These are phyloP conservation scores for Sinapis alba DNA, from an alignment of 441 rosid species.

Conservation along the genomic window DNA sequence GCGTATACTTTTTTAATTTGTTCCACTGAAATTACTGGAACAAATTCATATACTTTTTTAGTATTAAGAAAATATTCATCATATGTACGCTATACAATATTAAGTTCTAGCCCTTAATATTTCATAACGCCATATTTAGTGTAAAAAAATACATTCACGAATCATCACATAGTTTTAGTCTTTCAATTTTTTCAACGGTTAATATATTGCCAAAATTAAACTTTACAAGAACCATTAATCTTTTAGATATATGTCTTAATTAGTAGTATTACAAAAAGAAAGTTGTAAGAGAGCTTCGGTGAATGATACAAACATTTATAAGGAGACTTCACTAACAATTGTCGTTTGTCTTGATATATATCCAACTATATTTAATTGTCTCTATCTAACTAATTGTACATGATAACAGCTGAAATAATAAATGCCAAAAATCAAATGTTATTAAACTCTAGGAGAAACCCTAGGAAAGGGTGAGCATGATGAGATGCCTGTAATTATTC, in stretches of 20 bases:
- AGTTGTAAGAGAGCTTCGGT: not conserved
- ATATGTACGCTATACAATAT: not conserved
- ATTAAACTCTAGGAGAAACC: constrained; percentile 18
- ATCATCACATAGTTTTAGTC: not conserved
- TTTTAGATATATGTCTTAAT: not conserved
- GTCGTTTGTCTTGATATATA: not conserved
- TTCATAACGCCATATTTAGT: not conserved
- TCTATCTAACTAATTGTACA: not conserved
- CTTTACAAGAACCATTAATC: not conserved
- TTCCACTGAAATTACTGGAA: not conserved
- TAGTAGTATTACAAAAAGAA: not conserved
- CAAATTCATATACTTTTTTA: not conserved
- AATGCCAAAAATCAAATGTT: not conserved
- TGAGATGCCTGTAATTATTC: constrained; percentile 39
- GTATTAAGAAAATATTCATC: not conserved
- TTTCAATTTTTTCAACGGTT: not conserved
- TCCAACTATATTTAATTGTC: not conserved
- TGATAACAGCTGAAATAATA: not conserved
- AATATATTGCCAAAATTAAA: not conserved
- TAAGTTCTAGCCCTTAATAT: not conserved
- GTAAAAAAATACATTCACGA: not conserved
- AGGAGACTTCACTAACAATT: not conserved
- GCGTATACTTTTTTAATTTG: too few species aligned
- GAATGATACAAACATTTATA: not conserved
- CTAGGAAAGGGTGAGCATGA: constrained; percentile 36